phyloP scores from a whole-genome alignment of 768 basidiomycete species.

The Chalciporus pseudorubinellus region DNA sequence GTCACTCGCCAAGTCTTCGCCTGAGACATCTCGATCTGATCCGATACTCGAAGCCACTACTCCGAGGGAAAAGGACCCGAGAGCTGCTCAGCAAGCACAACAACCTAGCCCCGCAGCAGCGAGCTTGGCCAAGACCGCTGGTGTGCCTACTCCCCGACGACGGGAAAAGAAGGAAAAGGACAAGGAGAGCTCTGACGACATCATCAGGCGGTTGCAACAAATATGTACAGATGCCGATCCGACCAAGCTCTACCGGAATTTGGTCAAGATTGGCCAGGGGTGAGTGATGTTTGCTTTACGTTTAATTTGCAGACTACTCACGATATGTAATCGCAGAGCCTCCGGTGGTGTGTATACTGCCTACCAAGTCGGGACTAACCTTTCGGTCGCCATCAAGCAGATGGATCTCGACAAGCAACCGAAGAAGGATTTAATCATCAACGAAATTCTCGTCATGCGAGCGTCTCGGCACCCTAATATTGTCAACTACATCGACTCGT shows the following conservation, averaged over 20 bases:
- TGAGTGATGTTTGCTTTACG: constrained; percentile 37
- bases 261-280: constrained; percentile 99
- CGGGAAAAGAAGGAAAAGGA: constrained; percentile 84
- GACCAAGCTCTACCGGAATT: constrained; percentile 84
- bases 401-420: constrained; percentile 99
- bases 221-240: constrained; percentile 99
- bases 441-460: constrained; percentile 99
- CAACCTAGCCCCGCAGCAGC: constrained; percentile 62
- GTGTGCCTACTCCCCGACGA: constrained; percentile 79
- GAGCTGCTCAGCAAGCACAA: constrained; percentile 35
- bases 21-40: constrained; percentile 60
- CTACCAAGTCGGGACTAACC: constrained; percentile 93
- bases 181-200: constrained; percentile 80
- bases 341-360: constrained; percentile 98
- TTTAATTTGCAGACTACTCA: background rate
- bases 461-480: constrained; percentile 97
- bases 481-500: constrained; percentile 99
- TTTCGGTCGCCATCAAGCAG: constrained; percentile 97
- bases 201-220: constrained; percentile 84
- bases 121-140: constrained; percentile 62
- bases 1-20: constrained; percentile 46
- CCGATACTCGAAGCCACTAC: constrained; percentile 45
- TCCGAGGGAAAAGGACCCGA: constrained; percentile 39
- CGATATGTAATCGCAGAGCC: constrained; percentile 51
- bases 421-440: constrained; percentile 99